Percentiles rank a stretch among this genome's conserved stretches.
Evolutionary conservation across 176 grass and related monocot species (phyloP).

Genomic region (Ensete glaucum): DNA sequence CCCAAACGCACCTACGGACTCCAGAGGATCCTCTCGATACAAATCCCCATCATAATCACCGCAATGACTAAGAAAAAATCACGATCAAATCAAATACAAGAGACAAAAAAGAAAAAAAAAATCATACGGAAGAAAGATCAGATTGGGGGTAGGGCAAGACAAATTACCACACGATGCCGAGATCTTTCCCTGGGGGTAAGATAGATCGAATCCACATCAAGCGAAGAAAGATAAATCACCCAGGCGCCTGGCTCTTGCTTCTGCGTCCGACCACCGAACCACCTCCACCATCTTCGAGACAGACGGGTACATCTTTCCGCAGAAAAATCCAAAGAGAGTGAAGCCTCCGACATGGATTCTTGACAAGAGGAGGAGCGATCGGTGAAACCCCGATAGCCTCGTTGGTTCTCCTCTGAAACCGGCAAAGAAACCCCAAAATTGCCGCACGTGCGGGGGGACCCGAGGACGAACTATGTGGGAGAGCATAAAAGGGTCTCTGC

Average conservation of each 20-base stretch:
- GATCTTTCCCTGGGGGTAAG: slow-evolving; percentile 58
- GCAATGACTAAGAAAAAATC: not conserved
- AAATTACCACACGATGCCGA: slow-evolving; percentile 51
- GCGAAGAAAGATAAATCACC: slow-evolving; percentile 45
- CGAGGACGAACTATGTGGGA: too few relatives aligned
- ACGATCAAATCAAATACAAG: slow-evolving; percentile 1
- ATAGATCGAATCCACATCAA: slow-evolving; percentile 50
- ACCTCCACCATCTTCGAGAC: slow-evolving; percentile 40
- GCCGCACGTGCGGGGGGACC: too few relatives aligned
- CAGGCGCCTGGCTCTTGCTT: slow-evolving; percentile 17
- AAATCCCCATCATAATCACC: slow-evolving; percentile 75
- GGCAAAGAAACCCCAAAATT: too few relatives aligned
- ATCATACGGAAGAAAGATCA: not conserved
- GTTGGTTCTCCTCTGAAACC: too few relatives aligned
- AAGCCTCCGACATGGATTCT: too few relatives aligned
- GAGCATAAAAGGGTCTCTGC: too few relatives aligned
- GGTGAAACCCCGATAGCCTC: too few relatives aligned
- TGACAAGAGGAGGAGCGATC: too few relatives aligned
- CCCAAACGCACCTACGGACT: slow-evolving; percentile 50
- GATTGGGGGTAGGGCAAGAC: not conserved
- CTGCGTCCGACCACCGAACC: slow-evolving; percentile 46
- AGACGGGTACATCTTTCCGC: not conserved
- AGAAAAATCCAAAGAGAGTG: not conserved
- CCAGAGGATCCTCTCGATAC: slow-evolving; percentile 46
- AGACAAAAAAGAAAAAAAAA: not conserved